Conservation (phyloP, 208 protist genomes). For the Porcisia hertigi region DNA sequence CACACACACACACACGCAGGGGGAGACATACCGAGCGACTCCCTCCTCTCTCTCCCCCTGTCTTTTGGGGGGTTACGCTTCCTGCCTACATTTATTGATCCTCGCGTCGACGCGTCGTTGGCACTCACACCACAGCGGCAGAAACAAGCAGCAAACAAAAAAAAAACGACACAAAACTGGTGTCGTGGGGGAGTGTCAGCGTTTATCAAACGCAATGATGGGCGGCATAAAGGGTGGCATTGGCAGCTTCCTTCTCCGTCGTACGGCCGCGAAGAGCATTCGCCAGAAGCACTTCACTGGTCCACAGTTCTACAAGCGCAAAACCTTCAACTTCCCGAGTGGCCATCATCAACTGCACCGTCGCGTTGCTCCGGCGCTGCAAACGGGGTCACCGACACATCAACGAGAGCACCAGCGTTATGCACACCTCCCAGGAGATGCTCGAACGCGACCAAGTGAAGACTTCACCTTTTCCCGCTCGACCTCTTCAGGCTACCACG, state of each 20-base stretch:
- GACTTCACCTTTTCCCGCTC: constrained; percentile 66
- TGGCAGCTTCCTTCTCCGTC: constrained; percentile 76
- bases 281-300: constrained; percentile 78
- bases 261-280: constrained; percentile 62
- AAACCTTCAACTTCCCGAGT: constrained; percentile 67
- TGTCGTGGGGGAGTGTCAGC: background rate
- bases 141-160: background rate
- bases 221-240: constrained; percentile 74
- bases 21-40: background rate
- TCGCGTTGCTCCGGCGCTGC: constrained; percentile 52
- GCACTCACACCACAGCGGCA: background rate
- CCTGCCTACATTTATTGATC: too few species aligned
- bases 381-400: constrained; percentile 57
- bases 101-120: too few species aligned
- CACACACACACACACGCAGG: background rate
- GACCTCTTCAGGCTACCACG: background rate
- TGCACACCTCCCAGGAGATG: constrained; percentile 68
- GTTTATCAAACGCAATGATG: constrained; percentile 25
- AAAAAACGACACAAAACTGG: background rate
- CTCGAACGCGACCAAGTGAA: constrained; percentile 46
- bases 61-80: too few species aligned
- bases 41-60: too few species aligned
- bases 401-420: constrained; percentile 69
- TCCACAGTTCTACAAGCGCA: constrained; percentile 79
- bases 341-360: constrained; percentile 72